phyloP scores from a whole-genome alignment of 1,284 basidiomycete genomes.

The Termitomyces sp. region DNA sequence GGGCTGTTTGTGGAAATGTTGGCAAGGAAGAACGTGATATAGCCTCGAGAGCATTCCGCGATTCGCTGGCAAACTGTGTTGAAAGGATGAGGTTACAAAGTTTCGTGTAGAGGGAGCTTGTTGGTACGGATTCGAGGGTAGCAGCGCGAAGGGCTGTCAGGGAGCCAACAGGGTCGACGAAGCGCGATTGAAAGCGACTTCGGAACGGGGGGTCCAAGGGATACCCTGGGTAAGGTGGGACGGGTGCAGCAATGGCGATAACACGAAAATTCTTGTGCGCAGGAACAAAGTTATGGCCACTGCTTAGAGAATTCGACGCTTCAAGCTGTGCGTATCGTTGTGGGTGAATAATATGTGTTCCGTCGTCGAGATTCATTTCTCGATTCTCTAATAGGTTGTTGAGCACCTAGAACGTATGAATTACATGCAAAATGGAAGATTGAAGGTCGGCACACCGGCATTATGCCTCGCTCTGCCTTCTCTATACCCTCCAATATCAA shows the following conservation, averaged over 20 bases:
- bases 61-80: slow-evolving; percentile 56
- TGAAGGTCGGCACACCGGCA: slow-evolving; percentile 32
- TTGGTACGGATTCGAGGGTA: slow-evolving; percentile 4
- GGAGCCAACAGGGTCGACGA: slow-evolving; percentile 55
- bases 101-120: slow-evolving; percentile 31
- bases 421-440: neutral
- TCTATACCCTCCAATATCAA: slow-evolving; percentile 66
- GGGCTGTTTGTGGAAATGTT: slow-evolving; percentile 59
- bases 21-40: slow-evolving; percentile 48
- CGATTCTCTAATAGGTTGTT: slow-evolving; percentile 66
- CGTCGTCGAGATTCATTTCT: slow-evolving; percentile 68
- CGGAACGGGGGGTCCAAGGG: slow-evolving; percentile 66
- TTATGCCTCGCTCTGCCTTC: slow-evolving; percentile 62
- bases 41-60: slow-evolving; percentile 43
- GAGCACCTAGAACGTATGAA: slow-evolving; percentile 35
- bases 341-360: slow-evolving; percentile 67
- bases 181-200: slow-evolving; percentile 64
- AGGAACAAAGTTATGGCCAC: slow-evolving; percentile 45
- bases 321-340: slow-evolving; percentile 50
- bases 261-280: slow-evolving; percentile 62
- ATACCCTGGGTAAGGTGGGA: slow-evolving; percentile 62
- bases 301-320: slow-evolving; percentile 23
- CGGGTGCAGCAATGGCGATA: slow-evolving; percentile 60
- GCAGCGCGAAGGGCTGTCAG: slow-evolving; percentile 38
- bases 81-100: slow-evolving; percentile 52